Conservation (phyloP, 2,329 filamentous ascomycete genomes). For the Ceratocystis harringtonii region DNA sequence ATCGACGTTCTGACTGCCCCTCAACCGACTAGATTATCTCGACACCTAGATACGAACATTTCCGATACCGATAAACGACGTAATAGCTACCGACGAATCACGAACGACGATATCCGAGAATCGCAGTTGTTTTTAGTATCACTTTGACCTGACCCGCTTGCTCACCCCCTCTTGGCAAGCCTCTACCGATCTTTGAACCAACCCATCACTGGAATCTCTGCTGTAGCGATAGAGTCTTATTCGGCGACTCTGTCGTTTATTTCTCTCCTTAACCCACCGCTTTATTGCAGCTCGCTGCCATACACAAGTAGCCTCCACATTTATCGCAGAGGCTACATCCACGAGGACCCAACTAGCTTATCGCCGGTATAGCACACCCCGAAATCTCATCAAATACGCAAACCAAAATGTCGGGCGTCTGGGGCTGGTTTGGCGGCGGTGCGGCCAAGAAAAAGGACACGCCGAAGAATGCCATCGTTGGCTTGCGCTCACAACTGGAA, state of each 20-base stretch:
- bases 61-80: not conserved
- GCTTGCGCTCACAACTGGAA: conserved; percentile 74
- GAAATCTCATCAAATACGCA: not conserved
- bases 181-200: not conserved
- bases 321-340: not conserved
- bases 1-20: not conserved
- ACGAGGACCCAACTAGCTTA: not conserved
- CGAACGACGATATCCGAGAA: not conserved
- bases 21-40: not conserved
- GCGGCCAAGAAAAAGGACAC: conserved; percentile 78
- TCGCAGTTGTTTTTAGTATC: not conserved
- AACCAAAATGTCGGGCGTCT: conserved; percentile 23
- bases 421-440: conserved; percentile 85
- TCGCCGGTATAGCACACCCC: not conserved
- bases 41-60: not conserved
- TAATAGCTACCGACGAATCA: not conserved
- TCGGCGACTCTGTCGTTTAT: not conserved
- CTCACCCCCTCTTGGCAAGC: not conserved
- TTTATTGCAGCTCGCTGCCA: not conserved
- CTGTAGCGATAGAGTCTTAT: not conserved
- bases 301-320: not conserved
- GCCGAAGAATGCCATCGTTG: conserved; percentile 91
- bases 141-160: not conserved
- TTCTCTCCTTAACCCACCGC: not conserved
- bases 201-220: not conserved